Base-by-base conservation (phyloP, 371 early-diverging fungal species). In the Coemansia linderi region DNA sequence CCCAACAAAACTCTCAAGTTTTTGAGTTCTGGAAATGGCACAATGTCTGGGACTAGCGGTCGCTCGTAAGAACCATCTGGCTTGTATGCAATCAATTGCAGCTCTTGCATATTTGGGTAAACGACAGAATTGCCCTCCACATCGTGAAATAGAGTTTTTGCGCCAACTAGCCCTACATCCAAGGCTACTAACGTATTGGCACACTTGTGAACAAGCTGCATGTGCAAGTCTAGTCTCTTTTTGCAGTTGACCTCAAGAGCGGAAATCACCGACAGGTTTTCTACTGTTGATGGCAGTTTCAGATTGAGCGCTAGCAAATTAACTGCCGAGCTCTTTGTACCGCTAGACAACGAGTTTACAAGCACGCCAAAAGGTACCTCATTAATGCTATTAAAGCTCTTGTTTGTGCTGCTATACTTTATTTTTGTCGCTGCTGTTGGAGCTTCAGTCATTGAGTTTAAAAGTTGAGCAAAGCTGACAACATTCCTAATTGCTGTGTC, bases 181-280 rank as follows among this genome's bases (percentile, higher is more conserved):
- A 54, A 29, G 29, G 1, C 15, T 15, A 3, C 13, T 5, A 31
- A 31, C 17, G 7, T 54, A 27, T 27, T 50, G 13, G 50, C 50
- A 50, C 50, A 50, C 50, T 50, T 50, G 50, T 50, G 50, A 5
- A 50, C 13, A 50, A 50, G 50, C 13, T 50, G 50, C 27, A n/a
- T 50, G 4, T 50, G 22, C 50, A 50, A 27, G 13, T 50, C 50
- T 50, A 50, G 13, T 13, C 27, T 27, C 12, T 27, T 10, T 10
- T 13, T 27, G 8, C 50, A 50, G 22, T 9, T 27, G 12, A 50
- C 15, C 24, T 13, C 13, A 13, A 50, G 50, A 3, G 50, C 24
- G 27, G 50, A 50, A 13, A 50, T 2, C 27, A 13, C 6, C 13
- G 50, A 24, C 1, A 50, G 22, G n/a, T 27, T 15, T 24, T 50